phyloP scores from a whole-genome alignment of 495 filamentous ascomycete species.

The Penicillium odoratum region DNA sequence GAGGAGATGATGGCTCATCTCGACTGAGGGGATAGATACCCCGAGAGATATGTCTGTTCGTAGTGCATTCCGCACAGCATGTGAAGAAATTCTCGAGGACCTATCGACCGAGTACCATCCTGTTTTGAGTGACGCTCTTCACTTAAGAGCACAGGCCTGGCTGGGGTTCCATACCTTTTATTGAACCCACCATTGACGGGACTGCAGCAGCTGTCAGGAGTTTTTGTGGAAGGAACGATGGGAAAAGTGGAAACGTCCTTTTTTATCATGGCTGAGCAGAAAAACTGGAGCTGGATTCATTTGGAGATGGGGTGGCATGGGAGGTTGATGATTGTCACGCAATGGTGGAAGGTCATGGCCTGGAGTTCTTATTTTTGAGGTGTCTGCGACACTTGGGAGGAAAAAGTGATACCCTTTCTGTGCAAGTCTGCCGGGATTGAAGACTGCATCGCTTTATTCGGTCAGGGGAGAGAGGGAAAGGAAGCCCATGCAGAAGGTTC shows the following conservation, averaged over 20 bases:
- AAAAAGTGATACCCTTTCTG: slow-evolving; percentile 55
- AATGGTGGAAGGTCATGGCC: slow-evolving; percentile 39
- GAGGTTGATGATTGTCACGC: slow-evolving; percentile 38
- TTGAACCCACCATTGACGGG: slow-evolving; percentile 16
- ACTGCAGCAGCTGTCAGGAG: slow-evolving; percentile 25
- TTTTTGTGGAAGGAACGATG: slow-evolving; percentile 23
- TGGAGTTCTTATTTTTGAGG: slow-evolving; percentile 44
- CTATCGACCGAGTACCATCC: slow-evolving; percentile 33
- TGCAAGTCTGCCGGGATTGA: slow-evolving; percentile 45
- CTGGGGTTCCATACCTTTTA: slow-evolving; percentile 15
- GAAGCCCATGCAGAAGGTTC: slow-evolving; percentile 31
- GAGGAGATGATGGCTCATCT: slow-evolving; percentile 97
- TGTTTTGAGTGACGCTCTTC: slow-evolving; percentile 39
- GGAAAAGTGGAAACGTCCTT: slow-evolving; percentile 23
- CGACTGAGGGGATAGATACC: slow-evolving; percentile 65
- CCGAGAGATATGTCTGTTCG: slow-evolving; percentile 41
- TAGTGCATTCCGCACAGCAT: slow-evolving; percentile 31
- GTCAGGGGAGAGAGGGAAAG: slow-evolving; percentile 34
- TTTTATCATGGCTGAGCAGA: slow-evolving; percentile 35
- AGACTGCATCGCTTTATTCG: slow-evolving; percentile 43
- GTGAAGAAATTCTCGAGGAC: slow-evolving; percentile 30
- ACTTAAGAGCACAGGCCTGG: slow-evolving; percentile 15
- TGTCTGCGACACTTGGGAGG: slow-evolving; percentile 51
- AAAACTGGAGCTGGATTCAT: slow-evolving; percentile 26
- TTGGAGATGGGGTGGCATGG: slow-evolving; percentile 8